Conservation (phyloP, 2,329 filamentous ascomycete genomes). For the Cladosporium halotolerans region DNA sequence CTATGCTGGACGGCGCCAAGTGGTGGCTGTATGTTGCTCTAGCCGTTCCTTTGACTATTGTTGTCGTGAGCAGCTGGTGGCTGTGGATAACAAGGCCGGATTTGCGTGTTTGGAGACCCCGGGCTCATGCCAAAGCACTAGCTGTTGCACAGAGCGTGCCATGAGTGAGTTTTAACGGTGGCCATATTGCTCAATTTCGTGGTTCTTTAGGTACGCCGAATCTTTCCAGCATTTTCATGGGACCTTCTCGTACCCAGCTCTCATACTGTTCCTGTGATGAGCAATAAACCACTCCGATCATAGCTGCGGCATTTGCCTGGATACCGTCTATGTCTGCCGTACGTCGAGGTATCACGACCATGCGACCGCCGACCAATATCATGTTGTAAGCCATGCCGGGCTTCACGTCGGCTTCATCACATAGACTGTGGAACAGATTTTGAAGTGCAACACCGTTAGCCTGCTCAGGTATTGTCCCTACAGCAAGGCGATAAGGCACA, state of each 20-base stretch:
- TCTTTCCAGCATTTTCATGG: constrained; percentile 14
- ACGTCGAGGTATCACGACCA: constrained; percentile 31
- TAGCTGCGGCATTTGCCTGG: constrained; percentile 31
- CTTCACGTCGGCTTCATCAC: constrained; percentile 11
- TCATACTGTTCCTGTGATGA: constrained; percentile 16
- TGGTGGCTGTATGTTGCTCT: constrained; percentile 3
- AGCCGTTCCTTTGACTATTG: neutral
- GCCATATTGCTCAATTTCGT: too few species aligned
- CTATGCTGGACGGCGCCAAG: constrained; percentile 9
- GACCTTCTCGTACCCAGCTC: constrained; percentile 14
- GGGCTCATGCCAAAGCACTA: too few species aligned
- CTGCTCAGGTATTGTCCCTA: constrained; percentile 8
- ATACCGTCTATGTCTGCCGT: constrained; percentile 24
- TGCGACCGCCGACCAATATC: constrained; percentile 28
- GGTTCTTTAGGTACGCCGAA: constrained; percentile 13
- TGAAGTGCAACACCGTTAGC: constrained; percentile 12
- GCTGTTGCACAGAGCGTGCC: too few species aligned
- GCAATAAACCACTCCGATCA: constrained; percentile 30
- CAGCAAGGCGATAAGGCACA: neutral
- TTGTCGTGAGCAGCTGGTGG: neutral
- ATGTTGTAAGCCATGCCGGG: constrained; percentile 30
- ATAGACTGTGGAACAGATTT: constrained; percentile 17
- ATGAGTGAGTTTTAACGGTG: too few species aligned
- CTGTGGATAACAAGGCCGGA: neutral
- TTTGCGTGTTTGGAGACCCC: too few species aligned